These are phyloP conservation scores for Aspergillus carlsbadensis DNA, from an alignment of 495 filamentous ascomycete genomes.

Conservation along the genomic window DNA sequence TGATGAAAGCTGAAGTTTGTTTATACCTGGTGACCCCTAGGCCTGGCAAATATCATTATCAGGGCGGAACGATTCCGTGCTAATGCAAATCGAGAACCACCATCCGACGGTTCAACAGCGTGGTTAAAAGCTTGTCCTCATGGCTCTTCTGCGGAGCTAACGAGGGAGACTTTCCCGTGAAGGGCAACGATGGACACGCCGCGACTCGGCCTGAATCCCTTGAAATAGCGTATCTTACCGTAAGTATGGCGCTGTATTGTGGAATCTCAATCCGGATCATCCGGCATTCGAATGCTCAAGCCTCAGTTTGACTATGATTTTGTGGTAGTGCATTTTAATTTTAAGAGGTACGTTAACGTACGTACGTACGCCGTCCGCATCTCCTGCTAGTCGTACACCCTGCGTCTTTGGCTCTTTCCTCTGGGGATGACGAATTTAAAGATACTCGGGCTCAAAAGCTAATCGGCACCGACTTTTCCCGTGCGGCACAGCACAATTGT, in stretches of 20 bases:
- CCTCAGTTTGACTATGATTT: no score
- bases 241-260: neutral
- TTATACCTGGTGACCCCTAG: no score
- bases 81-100: constrained; percentile 19
- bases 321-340: no score
- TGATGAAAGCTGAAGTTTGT: no score
- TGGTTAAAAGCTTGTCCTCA: constrained; percentile 32
- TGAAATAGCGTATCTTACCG: neutral
- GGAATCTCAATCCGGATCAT: neutral
- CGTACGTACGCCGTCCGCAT: no score
- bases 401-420: no score
- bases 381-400: no score
- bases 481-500: constrained; percentile 16
- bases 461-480: no score
- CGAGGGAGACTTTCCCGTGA: constrained; percentile 13
- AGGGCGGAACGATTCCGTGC: neutral
- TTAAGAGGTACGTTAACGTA: no score
- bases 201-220: constrained; percentile 9
- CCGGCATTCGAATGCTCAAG: no score
- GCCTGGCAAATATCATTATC: neutral
- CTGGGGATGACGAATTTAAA: no score
- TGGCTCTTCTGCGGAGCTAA: constrained; percentile 21
- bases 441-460: no score
- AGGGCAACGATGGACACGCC: constrained; percentile 17
- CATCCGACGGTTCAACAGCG: constrained; percentile 13